These are phyloP conservation scores for Exophiala sp. DNA, from an alignment of 2,329 filamentous ascomycete genomes.

Conservation along the genomic window DNA sequence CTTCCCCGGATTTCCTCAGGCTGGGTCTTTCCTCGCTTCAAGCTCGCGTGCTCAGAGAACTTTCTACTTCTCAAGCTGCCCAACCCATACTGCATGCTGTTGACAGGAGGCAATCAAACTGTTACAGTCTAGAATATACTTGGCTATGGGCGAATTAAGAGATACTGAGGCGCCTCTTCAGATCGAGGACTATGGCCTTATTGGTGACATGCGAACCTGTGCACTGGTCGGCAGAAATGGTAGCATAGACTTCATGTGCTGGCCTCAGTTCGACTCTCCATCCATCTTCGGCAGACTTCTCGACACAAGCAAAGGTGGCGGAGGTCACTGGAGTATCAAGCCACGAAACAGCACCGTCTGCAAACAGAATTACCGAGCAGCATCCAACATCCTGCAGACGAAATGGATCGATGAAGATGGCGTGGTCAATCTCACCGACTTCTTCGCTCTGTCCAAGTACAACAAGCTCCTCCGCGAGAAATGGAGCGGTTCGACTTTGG, in stretches of 20 bases:
- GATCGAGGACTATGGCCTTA: slow-evolving; percentile 75
- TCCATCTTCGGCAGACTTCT: slow-evolving; percentile 71
- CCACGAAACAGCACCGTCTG: slow-evolving; percentile 55
- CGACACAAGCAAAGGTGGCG: slow-evolving; percentile 69
- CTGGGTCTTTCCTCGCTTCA: too few species aligned
- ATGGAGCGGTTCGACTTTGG: slow-evolving; percentile 43
- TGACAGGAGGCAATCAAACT: not conserved
- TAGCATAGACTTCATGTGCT: slow-evolving; percentile 75
- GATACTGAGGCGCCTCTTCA: slow-evolving; percentile 19
- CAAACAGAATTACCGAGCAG: slow-evolving; percentile 74
- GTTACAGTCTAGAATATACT: too few species aligned
- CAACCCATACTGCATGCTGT: not conserved
- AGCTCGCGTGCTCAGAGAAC: too few species aligned
- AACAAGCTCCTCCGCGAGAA: slow-evolving; percentile 39
- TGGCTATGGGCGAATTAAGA: not conserved
- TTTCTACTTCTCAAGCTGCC: too few species aligned
- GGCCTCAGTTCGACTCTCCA: slow-evolving; percentile 76
- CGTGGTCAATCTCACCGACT: slow-evolving; percentile 69
- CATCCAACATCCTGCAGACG: slow-evolving; percentile 71
- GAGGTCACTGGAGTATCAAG: slow-evolving; percentile 59
- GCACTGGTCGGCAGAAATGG: slow-evolving; percentile 71
- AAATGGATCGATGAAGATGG: slow-evolving; percentile 74
- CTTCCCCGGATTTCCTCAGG: too few species aligned
- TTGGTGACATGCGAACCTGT: slow-evolving; percentile 77
- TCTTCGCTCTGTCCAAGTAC: slow-evolving; percentile 68